Evolutionary conservation across 2,329 filamentous ascomycete genomes (phyloP), one percentile per base, ranked within the genome.

Genomic region (Phaeosphaeriaceae sp.): DNA sequence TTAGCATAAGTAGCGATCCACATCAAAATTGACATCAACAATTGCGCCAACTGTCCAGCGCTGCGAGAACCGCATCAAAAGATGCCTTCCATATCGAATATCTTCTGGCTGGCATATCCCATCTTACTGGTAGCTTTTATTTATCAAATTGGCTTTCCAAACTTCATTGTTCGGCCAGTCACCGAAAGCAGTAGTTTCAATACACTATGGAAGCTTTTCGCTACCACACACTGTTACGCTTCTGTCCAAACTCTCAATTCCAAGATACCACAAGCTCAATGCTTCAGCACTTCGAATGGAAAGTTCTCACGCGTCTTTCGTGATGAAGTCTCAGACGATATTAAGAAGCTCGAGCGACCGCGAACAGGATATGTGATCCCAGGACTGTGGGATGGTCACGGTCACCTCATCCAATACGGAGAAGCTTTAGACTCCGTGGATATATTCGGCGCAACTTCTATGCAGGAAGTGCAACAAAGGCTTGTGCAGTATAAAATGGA

Each of bases 361-460:
- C 62, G 61, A 13, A 57, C 70, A 4, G 85, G 84, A 0, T 79
- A 83, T 57, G 85, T 82, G 1, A 81, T 88, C 20, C 87, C 87
- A 0, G 87, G 87, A 0, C 75, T 90, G 1, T 89, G 86, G 82
- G 87, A 90, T 56, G 86, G 85, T 0, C 87, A 89, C 66, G 87
- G 85, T 0, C 87, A 89, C 64, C 72, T 89, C 39, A 66, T 86
- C 15, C 80, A 82, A 58, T 88, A 87, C 65, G 87, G 84, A 42
- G 85, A 89, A 70, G 86, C 87, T 61, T 73, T 89, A 30, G 81
- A 86, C 60, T 86, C 84, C 4, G 86, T 86, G 0, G 80, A 86
- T 58, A 72, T 90, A 2, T 87, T 88, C 59, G 85, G 83, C 0
- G 75, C 81, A 0, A 52, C 71, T n/a, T 81, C 80, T 4, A 75